Base-by-base conservation (phyloP, 257 asterid genomes). In the Rubia yunnanensis region DNA sequence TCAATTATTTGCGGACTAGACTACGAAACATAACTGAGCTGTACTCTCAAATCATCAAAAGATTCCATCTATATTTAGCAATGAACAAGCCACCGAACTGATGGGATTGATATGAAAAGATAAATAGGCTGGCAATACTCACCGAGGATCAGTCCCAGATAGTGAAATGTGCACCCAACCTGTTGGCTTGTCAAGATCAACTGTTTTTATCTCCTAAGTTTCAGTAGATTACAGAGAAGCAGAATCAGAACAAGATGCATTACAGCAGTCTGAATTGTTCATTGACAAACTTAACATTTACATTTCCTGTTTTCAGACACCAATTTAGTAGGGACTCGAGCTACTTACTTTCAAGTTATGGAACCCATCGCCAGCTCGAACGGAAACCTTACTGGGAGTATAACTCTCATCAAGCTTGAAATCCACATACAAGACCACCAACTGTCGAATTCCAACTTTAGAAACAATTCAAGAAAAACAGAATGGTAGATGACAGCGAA, bases 381-480 rank as follows among this genome's bases (percentile, higher is more conserved):
- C 77, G 1, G 95, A 89, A 56, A 94, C 80, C 85, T 85, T 88
- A 78, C 92, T 90, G 26, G 99, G 97, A 5, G 99, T 90, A 76
- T 92, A 92, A 80, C 99, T 92, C 83, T 92, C 97, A 50, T 90
- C 99, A 68, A 92, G 90, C 84, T 90, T 94, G 84, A 86, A 90
- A 88, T 94, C 97, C 60, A 88, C 95, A 68, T 94, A 86, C 26
- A 94, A 13, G 50, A 79, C 92, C 41, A 88, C 92, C 65, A 94
- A 73, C 82, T 80, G 66, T 46, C 15, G 49, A 67, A 52, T 15
- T 15, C 35, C 6, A 31, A 41, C 52, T 44, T 44, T 17, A 44
- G 52, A 44, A 44, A 44, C 52, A 44, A 30, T 65, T n/a, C 34
- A 4, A 50, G 30, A 5, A 17, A 24, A 50, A n/a, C 18, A 35